Evolutionary conservation across 345 rosid genomes (phyloP), one percentile per base, ranked within the genome.

Genomic region (Pistacia vera): DNA sequence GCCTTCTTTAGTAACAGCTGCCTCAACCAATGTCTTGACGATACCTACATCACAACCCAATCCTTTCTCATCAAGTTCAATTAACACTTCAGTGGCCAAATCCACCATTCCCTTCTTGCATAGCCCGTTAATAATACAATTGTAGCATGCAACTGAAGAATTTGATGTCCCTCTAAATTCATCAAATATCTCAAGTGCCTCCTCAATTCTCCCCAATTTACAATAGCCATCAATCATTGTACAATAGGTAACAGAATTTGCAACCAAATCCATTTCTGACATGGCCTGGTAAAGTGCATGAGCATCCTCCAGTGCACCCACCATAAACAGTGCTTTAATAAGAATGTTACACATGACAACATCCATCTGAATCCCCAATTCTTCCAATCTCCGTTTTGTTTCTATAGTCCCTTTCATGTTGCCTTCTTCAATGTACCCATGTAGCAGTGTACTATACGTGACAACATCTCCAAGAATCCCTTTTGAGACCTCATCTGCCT

Each of bases 221-320:
- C 91, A 89, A 52, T 33, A 91, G 9, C 96, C 92, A 52, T 85
- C 79, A 41, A 91, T 88, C 88, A 92, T 63, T 18, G 85, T 86
- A 65, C 86, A 75, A 67, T 82, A 92, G 2, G 97, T 94, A 84
- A 80, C 71, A 22, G 86, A 83, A 82, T 92, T 79, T 63, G 92
- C 87, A 71, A 78, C 73, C 86, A 94, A 80, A 69, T 84, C 75
- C 88, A 86, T 80, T 78, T 85, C 83, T 20, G 85, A 76, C 92
- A 94, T 88, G 66, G 86, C 79, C 79, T 78, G 84, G 82, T 85
- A 92, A 46, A 94, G 84, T 18, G 86, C 85, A 79, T 14, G 57
- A 11, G 92, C 95, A 81, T 92, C 97, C 79, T 87, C 92, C 85
- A 83, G 82, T 48, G 90, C 94, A 70, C 97, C 98, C 28, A 90